Evolutionary conservation across 192 early-diverging fungal species (phyloP).

Genomic region (Backusella australiensis): DNA sequence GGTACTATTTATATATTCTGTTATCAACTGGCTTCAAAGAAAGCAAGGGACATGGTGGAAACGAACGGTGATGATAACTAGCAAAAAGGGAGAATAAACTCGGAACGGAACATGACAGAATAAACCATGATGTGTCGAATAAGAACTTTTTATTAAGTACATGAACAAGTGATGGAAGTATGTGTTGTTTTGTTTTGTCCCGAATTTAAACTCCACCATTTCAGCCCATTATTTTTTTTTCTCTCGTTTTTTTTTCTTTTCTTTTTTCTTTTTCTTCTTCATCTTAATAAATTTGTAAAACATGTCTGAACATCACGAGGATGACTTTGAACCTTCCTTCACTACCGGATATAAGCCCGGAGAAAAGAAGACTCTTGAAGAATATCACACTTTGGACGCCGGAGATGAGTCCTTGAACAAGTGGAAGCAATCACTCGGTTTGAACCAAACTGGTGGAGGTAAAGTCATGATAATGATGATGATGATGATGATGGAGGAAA

Average conservation of each 20-base stretch:
- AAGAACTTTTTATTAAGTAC: constrained; percentile 4
- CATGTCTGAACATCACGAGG: constrained; percentile 52
- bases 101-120: neutral
- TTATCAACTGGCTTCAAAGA: neutral
- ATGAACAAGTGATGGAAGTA: neutral
- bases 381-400: constrained; percentile 84
- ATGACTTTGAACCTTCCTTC: constrained; percentile 72
- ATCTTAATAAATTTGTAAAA: neutral
- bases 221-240: neutral
- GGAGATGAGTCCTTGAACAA: constrained; percentile 91
- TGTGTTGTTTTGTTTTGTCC: neutral
- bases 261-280: constrained; percentile 9
- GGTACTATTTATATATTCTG: neutral
- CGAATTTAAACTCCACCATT: neutral
- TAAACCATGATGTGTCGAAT: neutral
- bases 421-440: constrained; percentile 96
- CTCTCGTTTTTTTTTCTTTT: constrained; percentile 8
- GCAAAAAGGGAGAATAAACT: neutral
- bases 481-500: neutral
- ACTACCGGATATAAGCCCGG: constrained; percentile 90
- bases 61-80: neutral
- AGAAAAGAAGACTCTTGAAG: constrained; percentile 87
- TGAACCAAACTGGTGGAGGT: constrained; percentile 57
- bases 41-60: neutral
- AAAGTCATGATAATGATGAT: neutral